These are phyloP conservation scores for Ophiocordyceps camponoti-rufipedis DNA, from an alignment of 2,329 filamentous ascomycete species.

Conservation along the genomic window DNA sequence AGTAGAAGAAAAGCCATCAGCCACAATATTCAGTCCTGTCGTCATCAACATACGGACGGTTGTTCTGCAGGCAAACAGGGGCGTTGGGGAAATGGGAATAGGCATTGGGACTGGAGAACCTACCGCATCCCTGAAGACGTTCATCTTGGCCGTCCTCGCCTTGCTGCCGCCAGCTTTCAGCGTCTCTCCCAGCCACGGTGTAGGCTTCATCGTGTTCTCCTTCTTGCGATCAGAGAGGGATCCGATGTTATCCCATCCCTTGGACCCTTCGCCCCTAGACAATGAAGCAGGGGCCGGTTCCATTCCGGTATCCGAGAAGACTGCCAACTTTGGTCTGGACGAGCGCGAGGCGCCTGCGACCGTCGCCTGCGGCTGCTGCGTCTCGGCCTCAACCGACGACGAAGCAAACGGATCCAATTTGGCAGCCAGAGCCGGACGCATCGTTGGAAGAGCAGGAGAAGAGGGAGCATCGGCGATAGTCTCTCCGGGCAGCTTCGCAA, in stretches of 20 bases:
- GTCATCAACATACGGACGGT: conserved; percentile 59
- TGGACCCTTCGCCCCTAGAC: conserved; percentile 32
- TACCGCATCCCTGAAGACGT: conserved; percentile 93
- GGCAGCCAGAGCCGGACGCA: conserved; percentile 66
- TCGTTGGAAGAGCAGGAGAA: conserved; percentile 70
- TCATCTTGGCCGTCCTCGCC: conserved; percentile 56
- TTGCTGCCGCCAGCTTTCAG: conserved; percentile 76
- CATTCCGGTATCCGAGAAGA: conserved; percentile 67
- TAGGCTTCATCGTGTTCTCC: conserved; percentile 74
- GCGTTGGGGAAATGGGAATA: conserved; percentile 14
- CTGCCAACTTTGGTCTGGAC: conserved; percentile 65
- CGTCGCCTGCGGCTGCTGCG: conserved; percentile 36
- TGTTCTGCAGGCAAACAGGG: too few relatives aligned
- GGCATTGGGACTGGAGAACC: conserved; percentile 8
- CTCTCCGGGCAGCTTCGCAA: conserved; percentile 43
- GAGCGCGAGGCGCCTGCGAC: conserved; percentile 39
- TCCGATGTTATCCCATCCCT: conserved; percentile 85
- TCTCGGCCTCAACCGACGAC: conserved; percentile 40
- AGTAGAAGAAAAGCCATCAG: conserved; percentile 19
- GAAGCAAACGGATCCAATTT: conserved; percentile 71
- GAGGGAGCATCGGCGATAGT: conserved; percentile 40
- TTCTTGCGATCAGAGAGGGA: conserved; percentile 79
- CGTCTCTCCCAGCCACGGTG: conserved; percentile 84
- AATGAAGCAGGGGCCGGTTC: conserved; percentile 35
- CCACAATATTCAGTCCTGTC: conserved; percentile 79